Conservation (phyloP, 2,329 filamentous ascomycete species). For the Lachnellula willkommii region DNA sequence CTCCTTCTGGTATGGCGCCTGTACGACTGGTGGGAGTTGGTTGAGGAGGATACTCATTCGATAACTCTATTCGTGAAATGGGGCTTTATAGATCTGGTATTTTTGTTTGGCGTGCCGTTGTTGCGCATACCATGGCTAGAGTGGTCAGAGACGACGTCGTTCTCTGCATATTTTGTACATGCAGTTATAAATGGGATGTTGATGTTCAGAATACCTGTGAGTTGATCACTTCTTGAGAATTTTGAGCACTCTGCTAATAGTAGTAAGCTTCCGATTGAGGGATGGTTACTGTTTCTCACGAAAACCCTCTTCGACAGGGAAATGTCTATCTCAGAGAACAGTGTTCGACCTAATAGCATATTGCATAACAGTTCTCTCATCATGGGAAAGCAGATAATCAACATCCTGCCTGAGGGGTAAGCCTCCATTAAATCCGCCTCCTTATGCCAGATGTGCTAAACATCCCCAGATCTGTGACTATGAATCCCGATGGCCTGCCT, state of each 20-base stretch:
- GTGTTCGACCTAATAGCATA: conserved; percentile 81
- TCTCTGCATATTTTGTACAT: conserved; percentile 68
- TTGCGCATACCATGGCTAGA: conserved; percentile 95
- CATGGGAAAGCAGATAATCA: conserved; percentile 92
- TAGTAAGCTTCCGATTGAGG: conserved; percentile 61
- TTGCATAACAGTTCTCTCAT: conserved; percentile 91
- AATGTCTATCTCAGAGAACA: conserved; percentile 85
- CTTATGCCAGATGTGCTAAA: conserved; percentile 1
- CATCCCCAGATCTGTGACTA: conserved; percentile 62
- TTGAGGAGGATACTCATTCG: conserved; percentile 81
- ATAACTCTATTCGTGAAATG: conserved; percentile 91
- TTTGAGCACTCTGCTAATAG: conserved; percentile 8
- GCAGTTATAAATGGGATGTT: conserved; percentile 72
- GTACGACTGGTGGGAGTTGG: conserved; percentile 75
- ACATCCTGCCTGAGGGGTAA: conserved; percentile 89
- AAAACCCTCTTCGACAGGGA: conserved; percentile 90
- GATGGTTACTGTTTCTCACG: conserved; percentile 65
- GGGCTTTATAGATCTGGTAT: conserved; percentile 78
- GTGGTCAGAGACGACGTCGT: conserved; percentile 61
- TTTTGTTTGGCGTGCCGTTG: conserved; percentile 80
- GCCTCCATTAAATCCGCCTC: conserved; percentile 20
- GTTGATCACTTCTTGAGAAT: conserved; percentile 41
- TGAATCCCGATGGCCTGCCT: conserved; percentile 76
- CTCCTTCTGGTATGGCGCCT: conserved; percentile 74
- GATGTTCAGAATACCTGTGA: conserved; percentile 77